Evolutionary conservation across 1,284 basidiomycete genomes (phyloP), one percentile per base, ranked within the genome.

Genomic region (Rhodotorula sp.): DNA sequence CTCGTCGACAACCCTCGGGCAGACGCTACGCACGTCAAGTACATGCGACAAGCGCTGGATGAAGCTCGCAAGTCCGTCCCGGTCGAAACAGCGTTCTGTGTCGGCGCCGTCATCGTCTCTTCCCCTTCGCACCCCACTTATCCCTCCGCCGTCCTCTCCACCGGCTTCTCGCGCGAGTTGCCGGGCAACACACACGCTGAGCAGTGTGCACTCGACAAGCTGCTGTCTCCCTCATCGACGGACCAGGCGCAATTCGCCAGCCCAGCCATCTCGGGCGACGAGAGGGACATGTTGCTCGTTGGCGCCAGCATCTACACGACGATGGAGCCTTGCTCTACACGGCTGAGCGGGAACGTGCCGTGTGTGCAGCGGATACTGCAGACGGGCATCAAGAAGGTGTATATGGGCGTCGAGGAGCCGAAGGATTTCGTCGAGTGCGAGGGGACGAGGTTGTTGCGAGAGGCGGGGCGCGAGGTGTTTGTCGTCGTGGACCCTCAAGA

Each of bases 141-240:
- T 31, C 59, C 58, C 10, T 26, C 30, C 24, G 0, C 40, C 47
- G 81, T 91, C 50, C 81, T 99, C 34, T 83, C 91, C 10, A 88
- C 88, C 11, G 94, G 94, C 34, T 95, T 89, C 81, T 97, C 94
- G 47, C 86, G 96, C 77, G 94, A 99, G 80, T 85, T 97, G 0
- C 85, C 88, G 2, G 95, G 94, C 61, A 99, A 98, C 80, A 98
- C 95, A 2, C 96, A 99, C 80, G 95, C 95, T 20, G 95, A 99
- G 81, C 92, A 94, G 30, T 96, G 95, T 78, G 94, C 95, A 0
- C 82, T 99, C 57, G 81, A 85, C 52, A 98, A 98, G 78, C 30
- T 81, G 85, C 15, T 73, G 75, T 7, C 67, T 79, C n/a, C 72
- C 78, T 0, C 71, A 78, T 24, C 65, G 67, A 31, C 68, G 46